These are phyloP conservation scores for Lachnellula suecica DNA, from an alignment of 2,329 filamentous ascomycete species.

Conservation along the genomic window DNA sequence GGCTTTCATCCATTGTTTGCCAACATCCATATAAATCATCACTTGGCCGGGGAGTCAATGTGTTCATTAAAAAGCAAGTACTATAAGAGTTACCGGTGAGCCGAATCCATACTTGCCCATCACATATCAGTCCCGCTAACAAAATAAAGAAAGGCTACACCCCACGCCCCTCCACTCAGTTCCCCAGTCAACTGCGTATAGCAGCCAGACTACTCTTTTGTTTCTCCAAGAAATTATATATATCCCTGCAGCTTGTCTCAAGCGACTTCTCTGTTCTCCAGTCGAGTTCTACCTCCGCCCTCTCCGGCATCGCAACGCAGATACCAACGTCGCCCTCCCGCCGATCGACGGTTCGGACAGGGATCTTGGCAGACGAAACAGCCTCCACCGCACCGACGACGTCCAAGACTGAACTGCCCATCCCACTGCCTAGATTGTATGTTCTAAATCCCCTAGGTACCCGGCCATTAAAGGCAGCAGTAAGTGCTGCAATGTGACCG, in stretches of 20 bases:
- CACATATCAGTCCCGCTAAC: no score
- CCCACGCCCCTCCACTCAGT: no score
- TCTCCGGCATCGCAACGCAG: conserved; percentile 40
- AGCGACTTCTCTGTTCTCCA: conserved; percentile 33
- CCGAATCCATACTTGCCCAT: no score
- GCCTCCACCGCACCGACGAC: conserved; percentile 38
- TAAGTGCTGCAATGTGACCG: conserved; percentile 60
- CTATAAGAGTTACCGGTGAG: no score
- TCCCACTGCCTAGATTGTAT: conserved; percentile 45
- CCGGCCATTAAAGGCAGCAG: conserved; percentile 33
- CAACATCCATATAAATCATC: no score
- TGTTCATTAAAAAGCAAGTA: no score
- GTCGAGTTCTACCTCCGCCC: conserved; percentile 39
- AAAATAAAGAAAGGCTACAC: no score
- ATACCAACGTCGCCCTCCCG: conserved; percentile 41
- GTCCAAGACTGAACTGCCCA: conserved; percentile 42
- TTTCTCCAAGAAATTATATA: conserved; percentile 12
- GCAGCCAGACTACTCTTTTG: not conserved
- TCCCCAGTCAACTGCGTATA: no score
- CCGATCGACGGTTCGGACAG: conserved; percentile 33
- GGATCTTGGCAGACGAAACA: conserved; percentile 36
- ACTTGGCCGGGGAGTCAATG: no score
- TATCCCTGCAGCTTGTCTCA: conserved; percentile 9
- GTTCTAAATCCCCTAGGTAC: conserved; percentile 39
- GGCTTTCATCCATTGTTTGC: no score